Evolutionary conservation across 371 early-diverging fungal genomes (phyloP).

Genomic region (Coemansia sp.): DNA sequence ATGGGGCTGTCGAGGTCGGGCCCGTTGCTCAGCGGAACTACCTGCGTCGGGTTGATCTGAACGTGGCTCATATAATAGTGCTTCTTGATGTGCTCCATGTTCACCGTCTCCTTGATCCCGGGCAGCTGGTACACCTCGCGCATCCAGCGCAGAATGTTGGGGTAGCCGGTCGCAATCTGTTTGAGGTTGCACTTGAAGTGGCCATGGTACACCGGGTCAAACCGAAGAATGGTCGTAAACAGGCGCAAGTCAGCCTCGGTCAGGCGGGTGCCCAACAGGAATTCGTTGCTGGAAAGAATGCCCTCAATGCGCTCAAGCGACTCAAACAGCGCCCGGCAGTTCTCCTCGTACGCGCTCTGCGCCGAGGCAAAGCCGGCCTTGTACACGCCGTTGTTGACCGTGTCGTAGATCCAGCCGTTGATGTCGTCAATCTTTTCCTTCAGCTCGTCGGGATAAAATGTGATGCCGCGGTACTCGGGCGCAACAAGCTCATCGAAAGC

Average conservation of each 20-base stretch:
- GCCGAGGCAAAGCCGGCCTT: slow-evolving; percentile 89
- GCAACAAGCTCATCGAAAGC: slow-evolving; percentile 75
- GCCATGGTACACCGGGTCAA: slow-evolving; percentile 85
- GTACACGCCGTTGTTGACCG: slow-evolving; percentile 83
- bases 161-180: slow-evolving; percentile 82
- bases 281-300: slow-evolving; percentile 70
- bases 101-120: slow-evolving; percentile 73
- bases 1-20: slow-evolving; percentile 55
- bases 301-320: slow-evolving; percentile 84
- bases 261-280: slow-evolving; percentile 70
- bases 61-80: slow-evolving; percentile 90
- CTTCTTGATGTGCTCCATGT: slow-evolving; percentile 92
- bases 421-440: slow-evolving; percentile 75
- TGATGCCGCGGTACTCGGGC: slow-evolving; percentile 62
- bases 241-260: slow-evolving; percentile 93
- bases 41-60: slow-evolving; percentile 87
- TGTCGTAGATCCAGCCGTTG: slow-evolving; percentile 90
- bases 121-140: slow-evolving; percentile 82
- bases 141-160: slow-evolving; percentile 83
- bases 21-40: slow-evolving; percentile 86
- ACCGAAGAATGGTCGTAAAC: slow-evolving; percentile 89
- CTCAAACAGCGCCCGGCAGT: slow-evolving; percentile 70
- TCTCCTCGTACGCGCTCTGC: slow-evolving; percentile 78
- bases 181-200: slow-evolving; percentile 92
- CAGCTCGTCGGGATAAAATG: slow-evolving; percentile 79